Evolutionary conservation across 345 rosid genomes (phyloP).

Genomic region (Bruguiera parviflora): DNA sequence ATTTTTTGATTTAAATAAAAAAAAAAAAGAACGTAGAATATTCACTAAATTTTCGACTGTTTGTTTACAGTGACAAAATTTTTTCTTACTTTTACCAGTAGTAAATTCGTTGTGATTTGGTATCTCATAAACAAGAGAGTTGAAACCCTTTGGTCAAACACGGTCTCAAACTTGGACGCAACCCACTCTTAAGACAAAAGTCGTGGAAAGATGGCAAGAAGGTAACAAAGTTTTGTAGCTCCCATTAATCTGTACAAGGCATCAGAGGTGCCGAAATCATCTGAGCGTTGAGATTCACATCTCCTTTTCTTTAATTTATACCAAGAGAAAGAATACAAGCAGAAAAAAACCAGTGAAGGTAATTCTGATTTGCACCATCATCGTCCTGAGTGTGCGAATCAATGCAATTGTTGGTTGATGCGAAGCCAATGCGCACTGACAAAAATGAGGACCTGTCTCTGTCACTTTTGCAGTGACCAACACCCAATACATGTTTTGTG

Average conservation of each 20-base stretch:
- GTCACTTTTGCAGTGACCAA: constrained; percentile 25
- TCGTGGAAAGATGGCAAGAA: too few relatives aligned
- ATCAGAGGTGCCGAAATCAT: too few relatives aligned
- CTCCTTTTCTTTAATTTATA: neutral
- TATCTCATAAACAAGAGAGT: neutral
- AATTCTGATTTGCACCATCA: constrained; percentile 37
- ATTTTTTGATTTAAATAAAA: too few relatives aligned
- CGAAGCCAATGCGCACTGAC: constrained; percentile 18
- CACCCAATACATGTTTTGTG: constrained; percentile 27
- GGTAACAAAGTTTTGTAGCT: too few relatives aligned
- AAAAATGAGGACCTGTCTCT: constrained; percentile 21
- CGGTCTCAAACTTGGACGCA: too few relatives aligned
- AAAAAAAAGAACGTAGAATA: neutral
- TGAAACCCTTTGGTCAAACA: neutral
- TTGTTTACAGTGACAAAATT: neutral
- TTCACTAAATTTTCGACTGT: neutral
- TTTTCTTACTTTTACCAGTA: neutral
- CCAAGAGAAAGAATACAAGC: neutral
- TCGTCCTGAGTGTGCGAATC: constrained; percentile 2
- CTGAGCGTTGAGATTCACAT: too few relatives aligned
- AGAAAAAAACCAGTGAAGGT: constrained; percentile 3
- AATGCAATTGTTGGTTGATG: constrained; percentile 18
- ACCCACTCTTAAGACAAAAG: too few relatives aligned
- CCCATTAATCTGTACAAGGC: too few relatives aligned
- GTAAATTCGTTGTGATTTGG: neutral